Evolutionary conservation across 192 early-diverging fungal genomes (phyloP).

Genomic region (Irineochytrium annulatum): DNA sequence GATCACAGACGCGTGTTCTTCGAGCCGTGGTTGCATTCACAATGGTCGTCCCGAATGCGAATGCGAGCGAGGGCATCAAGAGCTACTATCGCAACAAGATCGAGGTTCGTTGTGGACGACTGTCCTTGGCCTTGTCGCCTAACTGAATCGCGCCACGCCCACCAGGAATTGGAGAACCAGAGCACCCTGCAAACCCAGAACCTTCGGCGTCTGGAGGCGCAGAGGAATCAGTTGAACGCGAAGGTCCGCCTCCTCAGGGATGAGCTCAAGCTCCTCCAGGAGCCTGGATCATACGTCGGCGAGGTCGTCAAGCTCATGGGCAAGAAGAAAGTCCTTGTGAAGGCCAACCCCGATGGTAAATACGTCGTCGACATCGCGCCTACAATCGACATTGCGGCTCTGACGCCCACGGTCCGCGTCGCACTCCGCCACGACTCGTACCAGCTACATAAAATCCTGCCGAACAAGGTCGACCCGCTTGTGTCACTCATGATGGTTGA

Average conservation of each 20-base stretch:
- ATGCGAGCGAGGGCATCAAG: slow-evolving; percentile 33
- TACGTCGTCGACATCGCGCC: slow-evolving; percentile 95
- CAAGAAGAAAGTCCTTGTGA: slow-evolving; percentile 77
- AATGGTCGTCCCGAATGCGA: too few relatives aligned
- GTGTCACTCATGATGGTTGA: slow-evolving; percentile 99
- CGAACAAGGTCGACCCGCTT: slow-evolving; percentile 98
- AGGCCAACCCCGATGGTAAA: slow-evolving; percentile 96
- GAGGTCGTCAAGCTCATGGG: slow-evolving; percentile 99
- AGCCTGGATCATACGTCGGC: slow-evolving; percentile 91
- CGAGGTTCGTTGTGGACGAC: slow-evolving; percentile 28
- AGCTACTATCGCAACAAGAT: slow-evolving; percentile 54
- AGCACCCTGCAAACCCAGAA: slow-evolving; percentile 91
- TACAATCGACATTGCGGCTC: slow-evolving; percentile 83
- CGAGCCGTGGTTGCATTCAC: too few relatives aligned
- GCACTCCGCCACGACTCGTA: slow-evolving; percentile 89
- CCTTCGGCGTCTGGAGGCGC: slow-evolving; percentile 95
- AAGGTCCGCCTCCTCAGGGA: slow-evolving; percentile 95
- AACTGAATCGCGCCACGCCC: neutral
- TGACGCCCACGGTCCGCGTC: slow-evolving; percentile 90
- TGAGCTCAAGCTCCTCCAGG: slow-evolving; percentile 94
- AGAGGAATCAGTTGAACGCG: slow-evolving; percentile 94
- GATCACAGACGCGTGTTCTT: too few relatives aligned
- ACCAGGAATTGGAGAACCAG: slow-evolving; percentile 76
- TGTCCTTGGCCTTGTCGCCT: neutral
- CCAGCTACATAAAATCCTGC: slow-evolving; percentile 89